phyloP scores from a whole-genome alignment of 768 basidiomycete genomes.

The Boletus rubropictus region DNA sequence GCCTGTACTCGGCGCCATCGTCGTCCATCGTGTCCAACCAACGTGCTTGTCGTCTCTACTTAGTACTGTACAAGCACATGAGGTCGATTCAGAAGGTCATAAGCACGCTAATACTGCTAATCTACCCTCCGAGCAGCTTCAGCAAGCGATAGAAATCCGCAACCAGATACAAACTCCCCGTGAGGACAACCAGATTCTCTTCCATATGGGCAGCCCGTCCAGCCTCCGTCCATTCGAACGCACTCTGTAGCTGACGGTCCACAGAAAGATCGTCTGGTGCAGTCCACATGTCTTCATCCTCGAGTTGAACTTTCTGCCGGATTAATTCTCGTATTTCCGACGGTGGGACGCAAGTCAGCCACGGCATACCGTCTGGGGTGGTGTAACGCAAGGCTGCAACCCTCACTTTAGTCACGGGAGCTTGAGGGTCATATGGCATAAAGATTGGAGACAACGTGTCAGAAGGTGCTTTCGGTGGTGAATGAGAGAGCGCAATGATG shows the following conservation, averaged over 20 bases:
- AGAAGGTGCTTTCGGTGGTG: slow-evolving; percentile 75
- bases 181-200: slow-evolving; percentile 58
- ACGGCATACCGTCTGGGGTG: slow-evolving; percentile 88
- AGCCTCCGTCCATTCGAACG: slow-evolving; percentile 42
- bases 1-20: not conserved
- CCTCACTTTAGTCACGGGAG: slow-evolving; percentile 30
- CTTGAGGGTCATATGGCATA: slow-evolving; percentile 30
- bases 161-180: slow-evolving; percentile 92
- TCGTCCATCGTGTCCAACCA: not conserved
- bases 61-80: not conserved
- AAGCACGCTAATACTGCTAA: not conserved
- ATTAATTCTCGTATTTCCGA: slow-evolving; percentile 46
- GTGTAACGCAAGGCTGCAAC: slow-evolving; percentile 62
- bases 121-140: slow-evolving; percentile 9
- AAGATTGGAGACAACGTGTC: slow-evolving; percentile 71
- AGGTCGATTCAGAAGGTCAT: not conserved
- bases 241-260: slow-evolving; percentile 38
- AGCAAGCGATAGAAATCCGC: slow-evolving; percentile 81
- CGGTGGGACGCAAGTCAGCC: slow-evolving; percentile 67
- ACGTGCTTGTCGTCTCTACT: not conserved
- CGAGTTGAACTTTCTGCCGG: slow-evolving; percentile 33
- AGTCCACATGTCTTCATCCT: slow-evolving; percentile 42
- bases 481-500: slow-evolving; percentile 78
- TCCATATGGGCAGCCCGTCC: slow-evolving; percentile 2
- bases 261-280: slow-evolving; percentile 30